Conservation (phyloP, 495 filamentous ascomycete species). For the Wilcoxina mikolae region DNA sequence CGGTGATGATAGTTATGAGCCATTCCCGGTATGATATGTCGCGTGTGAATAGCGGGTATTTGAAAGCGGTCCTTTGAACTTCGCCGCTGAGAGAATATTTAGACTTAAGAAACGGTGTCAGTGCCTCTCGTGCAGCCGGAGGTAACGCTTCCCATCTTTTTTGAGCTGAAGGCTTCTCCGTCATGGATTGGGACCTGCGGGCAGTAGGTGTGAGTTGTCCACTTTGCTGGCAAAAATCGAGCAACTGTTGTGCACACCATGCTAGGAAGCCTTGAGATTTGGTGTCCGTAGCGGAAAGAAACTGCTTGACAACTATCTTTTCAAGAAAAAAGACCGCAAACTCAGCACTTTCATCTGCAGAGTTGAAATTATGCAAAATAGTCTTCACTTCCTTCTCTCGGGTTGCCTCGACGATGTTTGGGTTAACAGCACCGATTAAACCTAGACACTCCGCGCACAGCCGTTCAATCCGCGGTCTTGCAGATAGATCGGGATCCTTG, state of each 20-base stretch:
- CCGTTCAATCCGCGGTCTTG: constrained; percentile 40
- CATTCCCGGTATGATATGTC: constrained; percentile 57
- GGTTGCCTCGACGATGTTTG: constrained; percentile 69
- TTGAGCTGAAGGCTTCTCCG: constrained; percentile 25
- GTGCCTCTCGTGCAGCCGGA: constrained; percentile 54
- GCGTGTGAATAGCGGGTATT: constrained; percentile 63
- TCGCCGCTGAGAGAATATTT: constrained; percentile 52
- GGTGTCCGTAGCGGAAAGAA: constrained; percentile 73
- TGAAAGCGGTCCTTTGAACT: constrained; percentile 34
- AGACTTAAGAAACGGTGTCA: constrained; percentile 75
- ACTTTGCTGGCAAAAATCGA: constrained; percentile 39
- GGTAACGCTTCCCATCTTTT: constrained; percentile 63
- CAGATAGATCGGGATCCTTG: constrained; percentile 44
- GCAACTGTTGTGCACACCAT: constrained; percentile 82
- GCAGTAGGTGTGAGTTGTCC: constrained; percentile 36
- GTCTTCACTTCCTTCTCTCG: constrained; percentile 66
- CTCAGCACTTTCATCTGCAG: constrained; percentile 62
- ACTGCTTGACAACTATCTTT: constrained; percentile 75
- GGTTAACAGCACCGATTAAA: constrained; percentile 77
- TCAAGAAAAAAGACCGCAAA: constrained; percentile 77
- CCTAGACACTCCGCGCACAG: constrained; percentile 69
- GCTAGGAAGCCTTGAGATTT: constrained; percentile 78
- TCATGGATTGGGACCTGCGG: background rate
- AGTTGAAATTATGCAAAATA: constrained; percentile 56
- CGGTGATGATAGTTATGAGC: constrained; percentile 64